phyloP scores from a whole-genome alignment of 805 yeast genomes.

The Teunomyces kruisii region DNA sequence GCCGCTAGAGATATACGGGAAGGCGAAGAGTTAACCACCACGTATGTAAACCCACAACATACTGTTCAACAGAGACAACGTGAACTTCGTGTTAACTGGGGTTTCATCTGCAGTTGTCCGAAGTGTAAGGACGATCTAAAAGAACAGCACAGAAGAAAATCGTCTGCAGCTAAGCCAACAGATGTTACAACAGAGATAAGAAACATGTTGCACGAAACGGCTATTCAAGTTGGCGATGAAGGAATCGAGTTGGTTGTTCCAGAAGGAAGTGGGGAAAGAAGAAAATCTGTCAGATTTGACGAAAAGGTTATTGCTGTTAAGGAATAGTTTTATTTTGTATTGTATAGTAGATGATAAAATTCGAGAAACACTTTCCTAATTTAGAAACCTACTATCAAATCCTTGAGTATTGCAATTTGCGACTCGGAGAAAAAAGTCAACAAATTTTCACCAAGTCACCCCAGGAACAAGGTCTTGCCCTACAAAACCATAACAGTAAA shows the following conservation, averaged over 20 bases:
- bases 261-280: constrained; percentile 41
- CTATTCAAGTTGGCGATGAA: constrained; percentile 39
- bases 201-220: constrained; percentile 44
- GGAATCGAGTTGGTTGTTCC: constrained; percentile 48
- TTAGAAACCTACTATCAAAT: background rate
- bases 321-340: constrained; percentile 18
- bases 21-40: constrained; percentile 68
- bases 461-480: background rate
- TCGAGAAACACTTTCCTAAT: background rate
- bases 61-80: constrained; percentile 62
- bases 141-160: constrained; percentile 45
- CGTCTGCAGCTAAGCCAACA: constrained; percentile 22
- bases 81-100: constrained; percentile 73
- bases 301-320: constrained; percentile 57
- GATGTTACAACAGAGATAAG: constrained; percentile 39
- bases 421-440: constrained; percentile 4
- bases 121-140: constrained; percentile 61
- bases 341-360: background rate
- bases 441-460: constrained; percentile 3
- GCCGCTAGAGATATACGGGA: constrained; percentile 58
- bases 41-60: constrained; percentile 68
- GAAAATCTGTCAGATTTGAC: constrained; percentile 67
- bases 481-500: background rate
- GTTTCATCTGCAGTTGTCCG: constrained; percentile 67
- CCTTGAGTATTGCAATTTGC: background rate